Base-by-base conservation (phyloP, 2,329 filamentous ascomycete genomes). In the Truncatella angustata region DNA sequence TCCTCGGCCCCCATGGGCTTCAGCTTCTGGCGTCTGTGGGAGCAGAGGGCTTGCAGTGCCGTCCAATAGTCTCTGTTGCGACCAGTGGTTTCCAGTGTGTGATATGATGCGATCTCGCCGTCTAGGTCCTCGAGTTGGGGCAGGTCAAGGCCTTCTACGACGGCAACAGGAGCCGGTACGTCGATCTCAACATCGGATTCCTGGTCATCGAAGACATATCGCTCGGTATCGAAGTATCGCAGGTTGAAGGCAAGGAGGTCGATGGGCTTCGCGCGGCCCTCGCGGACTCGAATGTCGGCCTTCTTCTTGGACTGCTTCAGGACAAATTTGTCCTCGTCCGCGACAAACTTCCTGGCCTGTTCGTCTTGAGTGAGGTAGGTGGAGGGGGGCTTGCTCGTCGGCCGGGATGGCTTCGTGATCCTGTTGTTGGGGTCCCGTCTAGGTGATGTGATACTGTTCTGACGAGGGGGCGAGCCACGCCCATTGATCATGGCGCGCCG, bases 301-400 rank as follows among this genome's bases (percentile, higher is more conserved):
- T 97, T 97, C 77, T 95, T 97, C 79, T 97, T 99, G 43, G 93
- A 88, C 73, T 99, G 94, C 71, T 91, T 92, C 64, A 99, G 76
- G 52, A 97, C 94, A 65, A 99, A 99, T 58, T 88, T 86, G 74
- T 99, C 94, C 70, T 99, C 94, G 62, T 96, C 90, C 49, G 93
- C 90, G 18, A 97, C 90, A 79, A 94, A 99, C 65, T 87, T 81
- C 23, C 85, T 79, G 58, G 86, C 88, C 65, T 91, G 87, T 65
- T 92, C 86, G 62, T 91, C 88, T 66, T 91, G 83, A 53, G 87
- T 87, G 55, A 90, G 72, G 60, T 79, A 81, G 50, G 66, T 70
- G 24, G 63, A 56, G n/a, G 56, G 55, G 52, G 58, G 60, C 57
- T 63, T 63, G 52, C 59, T 56, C 20, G 63, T 61, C 44, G 62